Base-by-base conservation (phyloP, 2,329 filamentous ascomycete genomes). In the Sclerotinia sclerotiorum region DNA sequence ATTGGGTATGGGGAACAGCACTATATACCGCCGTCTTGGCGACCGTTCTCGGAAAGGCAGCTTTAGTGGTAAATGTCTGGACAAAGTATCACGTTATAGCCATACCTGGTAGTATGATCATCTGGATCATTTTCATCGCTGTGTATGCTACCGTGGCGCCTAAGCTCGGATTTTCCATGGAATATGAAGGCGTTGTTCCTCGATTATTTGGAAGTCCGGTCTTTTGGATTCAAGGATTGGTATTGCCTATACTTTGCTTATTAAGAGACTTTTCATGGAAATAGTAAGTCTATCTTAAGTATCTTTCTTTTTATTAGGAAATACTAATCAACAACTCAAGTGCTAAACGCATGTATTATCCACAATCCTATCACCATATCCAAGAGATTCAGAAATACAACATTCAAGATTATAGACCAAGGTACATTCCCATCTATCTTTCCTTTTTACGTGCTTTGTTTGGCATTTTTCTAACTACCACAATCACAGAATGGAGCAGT, bases 371-470 rank as follows among this genome's bases (percentile, higher is more conserved):
- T 77, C 95, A 99, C 76, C 95, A 99, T 79, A 95, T 99, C 72
- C 95, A 99, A 80, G 95, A 99, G 82, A 99, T 99, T 74, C 95
- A 99, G 80, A 99, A 99, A 82, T 99, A 98, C 82, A 99, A 99
- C 76, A 97, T 99, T 70, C 95, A 99, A 82, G 95, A 99, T 82
- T 99, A 99, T 81, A 86, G 95, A 77, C 95, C 95, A 71, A 89
- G 95, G 92, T 94, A 86, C 74, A 85, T 83, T 63, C 13, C 46
- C 44, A 17, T 51, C 42, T 17, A 24, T 70, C 60, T 58, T 48
- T 27, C 15, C 13, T 17, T 42, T 46, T 51, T 29, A 11, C 2
- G 52, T 48, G 63, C 15, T 52, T 51, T 61, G 56, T 39, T 74
- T 78, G 67, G 79, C 65, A 49, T 58, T n/a, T 55, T 39, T 32